phyloP scores from a whole-genome alignment of 495 filamentous ascomycete genomes.

The Penicillium paradoxum region DNA sequence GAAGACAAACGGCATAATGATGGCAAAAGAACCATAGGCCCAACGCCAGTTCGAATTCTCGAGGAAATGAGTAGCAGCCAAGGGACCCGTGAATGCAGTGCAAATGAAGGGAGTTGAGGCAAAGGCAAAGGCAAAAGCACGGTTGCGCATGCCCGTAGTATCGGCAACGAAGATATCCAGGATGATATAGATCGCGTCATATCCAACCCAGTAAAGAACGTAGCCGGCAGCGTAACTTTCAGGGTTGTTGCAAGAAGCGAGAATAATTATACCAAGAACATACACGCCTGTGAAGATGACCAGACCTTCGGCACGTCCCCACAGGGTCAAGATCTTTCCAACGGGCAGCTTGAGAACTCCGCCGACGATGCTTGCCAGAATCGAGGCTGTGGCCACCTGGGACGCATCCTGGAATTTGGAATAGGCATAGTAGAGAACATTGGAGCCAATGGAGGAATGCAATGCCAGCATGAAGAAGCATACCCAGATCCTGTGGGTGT shows the following conservation, averaged over 20 bases:
- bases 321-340: constrained; percentile 63
- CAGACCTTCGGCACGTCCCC: constrained; percentile 55
- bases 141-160: constrained; percentile 58
- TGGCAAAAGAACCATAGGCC: constrained; percentile 58
- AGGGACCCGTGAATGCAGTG: constrained; percentile 41
- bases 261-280: constrained; percentile 43
- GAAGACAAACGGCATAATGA: constrained; percentile 53
- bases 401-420: constrained; percentile 29
- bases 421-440: constrained; percentile 29
- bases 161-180: constrained; percentile 63
- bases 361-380: constrained; percentile 49
- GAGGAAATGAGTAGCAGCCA: constrained; percentile 40
- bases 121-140: constrained; percentile 59
- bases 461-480: constrained; percentile 41
- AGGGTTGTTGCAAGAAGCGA: constrained; percentile 45
- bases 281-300: constrained; percentile 36
- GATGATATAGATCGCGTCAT: constrained; percentile 54
- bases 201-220: constrained; percentile 54
- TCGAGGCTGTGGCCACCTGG: constrained; percentile 32
- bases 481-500: constrained; percentile 35
- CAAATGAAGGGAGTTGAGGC: constrained; percentile 61
- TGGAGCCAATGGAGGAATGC: constrained; percentile 30
- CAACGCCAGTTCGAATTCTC: constrained; percentile 55
- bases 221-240: constrained; percentile 46
- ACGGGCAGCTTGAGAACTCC: constrained; percentile 62